A percentile compares a stretch with the other conserved stretches of the same genome.
phyloP scores from a whole-genome alignment of 2,329 filamentous ascomycete genomes.

The Shiraia sp. region DNA sequence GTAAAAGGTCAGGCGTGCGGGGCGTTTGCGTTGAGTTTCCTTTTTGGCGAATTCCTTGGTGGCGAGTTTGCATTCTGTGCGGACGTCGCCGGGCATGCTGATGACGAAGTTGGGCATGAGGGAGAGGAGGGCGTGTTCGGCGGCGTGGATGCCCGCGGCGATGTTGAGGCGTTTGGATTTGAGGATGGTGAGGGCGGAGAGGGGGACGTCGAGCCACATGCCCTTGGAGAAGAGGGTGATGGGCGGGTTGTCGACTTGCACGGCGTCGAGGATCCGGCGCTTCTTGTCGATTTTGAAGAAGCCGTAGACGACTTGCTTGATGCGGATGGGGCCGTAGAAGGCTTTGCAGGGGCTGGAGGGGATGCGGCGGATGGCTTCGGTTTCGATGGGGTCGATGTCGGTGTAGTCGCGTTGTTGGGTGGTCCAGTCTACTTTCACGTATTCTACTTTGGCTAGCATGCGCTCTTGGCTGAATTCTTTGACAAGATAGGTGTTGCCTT shows the following conservation, averaged over 20 bases:
- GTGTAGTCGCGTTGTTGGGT: conserved; percentile 92
- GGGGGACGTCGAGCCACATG: conserved; percentile 94
- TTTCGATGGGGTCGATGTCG: conserved; percentile 91
- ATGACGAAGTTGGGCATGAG: conserved; percentile 91
- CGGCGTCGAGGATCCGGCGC: conserved; percentile 83
- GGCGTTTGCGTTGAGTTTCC: conserved; percentile 75
- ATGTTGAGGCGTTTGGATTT: conserved; percentile 73
- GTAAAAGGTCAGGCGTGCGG: conserved; percentile 89
- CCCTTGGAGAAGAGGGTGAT: conserved; percentile 84
- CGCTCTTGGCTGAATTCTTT: conserved; percentile 82
- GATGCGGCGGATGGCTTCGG: conserved; percentile 80
- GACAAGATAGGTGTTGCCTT: conserved; percentile 90
- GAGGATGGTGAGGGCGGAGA: conserved; percentile 76
- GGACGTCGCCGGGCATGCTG: conserved; percentile 85
- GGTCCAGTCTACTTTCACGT: conserved; percentile 91
- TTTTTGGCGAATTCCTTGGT: conserved; percentile 82
- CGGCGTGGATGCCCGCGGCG: conserved; percentile 89
- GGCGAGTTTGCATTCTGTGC: conserved; percentile 90
- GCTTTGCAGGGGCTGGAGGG: conserved; percentile 66
- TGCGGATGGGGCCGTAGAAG: conserved; percentile 84
- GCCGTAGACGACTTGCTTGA: conserved; percentile 87
- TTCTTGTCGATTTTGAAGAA: conserved; percentile 96
- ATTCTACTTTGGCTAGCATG: conserved; percentile 83
- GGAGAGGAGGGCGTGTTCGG: conserved; percentile 86
- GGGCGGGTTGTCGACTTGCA: conserved; percentile 90